Evolutionary conservation across 2,329 filamentous ascomycete genomes (phyloP).

Genomic region (Pestalotiopsis sp.): DNA sequence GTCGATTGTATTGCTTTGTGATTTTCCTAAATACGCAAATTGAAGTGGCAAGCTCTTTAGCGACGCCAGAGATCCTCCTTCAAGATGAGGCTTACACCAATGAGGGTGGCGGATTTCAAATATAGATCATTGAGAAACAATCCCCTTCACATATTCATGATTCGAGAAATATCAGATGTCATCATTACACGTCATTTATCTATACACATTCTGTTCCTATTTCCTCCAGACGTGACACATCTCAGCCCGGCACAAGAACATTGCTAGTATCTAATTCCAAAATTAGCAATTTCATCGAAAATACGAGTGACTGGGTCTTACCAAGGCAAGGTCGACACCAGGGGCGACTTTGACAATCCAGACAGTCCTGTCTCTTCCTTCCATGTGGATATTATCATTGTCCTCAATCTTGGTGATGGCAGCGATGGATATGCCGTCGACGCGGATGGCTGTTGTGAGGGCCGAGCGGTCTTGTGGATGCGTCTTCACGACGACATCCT

Average conservation of each 20-base stretch:
- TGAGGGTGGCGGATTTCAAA: no score
- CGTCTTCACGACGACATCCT: slow-evolving; percentile 18
- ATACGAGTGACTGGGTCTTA: not conserved
- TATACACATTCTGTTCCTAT: not conserved
- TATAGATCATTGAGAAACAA: no score
- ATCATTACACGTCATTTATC: no score
- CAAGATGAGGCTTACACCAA: no score
- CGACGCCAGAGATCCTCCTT: no score
- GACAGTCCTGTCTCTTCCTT: slow-evolving; percentile 9
- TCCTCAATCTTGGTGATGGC: slow-evolving; percentile 13
- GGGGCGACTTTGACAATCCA: slow-evolving; percentile 15
- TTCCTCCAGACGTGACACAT: slow-evolving; percentile 15
- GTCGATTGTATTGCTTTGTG: no score
- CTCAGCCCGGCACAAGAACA: slow-evolving; percentile 16
- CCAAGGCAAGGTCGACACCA: slow-evolving; percentile 16
- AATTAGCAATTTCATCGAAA: not conserved
- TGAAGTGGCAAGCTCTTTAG: no score
- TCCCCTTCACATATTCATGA: no score
- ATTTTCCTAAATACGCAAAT: no score
- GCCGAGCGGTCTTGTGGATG: slow-evolving; percentile 6
- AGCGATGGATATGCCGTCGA: slow-evolving; percentile 9
- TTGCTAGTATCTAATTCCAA: not conserved
- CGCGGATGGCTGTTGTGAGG: not conserved
- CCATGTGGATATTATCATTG: not conserved
- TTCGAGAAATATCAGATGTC: no score